Evolutionary conservation across 495 filamentous ascomycete species (phyloP), one percentile per base, ranked within the genome.

Genomic region (Penicillium verhagenii): DNA sequence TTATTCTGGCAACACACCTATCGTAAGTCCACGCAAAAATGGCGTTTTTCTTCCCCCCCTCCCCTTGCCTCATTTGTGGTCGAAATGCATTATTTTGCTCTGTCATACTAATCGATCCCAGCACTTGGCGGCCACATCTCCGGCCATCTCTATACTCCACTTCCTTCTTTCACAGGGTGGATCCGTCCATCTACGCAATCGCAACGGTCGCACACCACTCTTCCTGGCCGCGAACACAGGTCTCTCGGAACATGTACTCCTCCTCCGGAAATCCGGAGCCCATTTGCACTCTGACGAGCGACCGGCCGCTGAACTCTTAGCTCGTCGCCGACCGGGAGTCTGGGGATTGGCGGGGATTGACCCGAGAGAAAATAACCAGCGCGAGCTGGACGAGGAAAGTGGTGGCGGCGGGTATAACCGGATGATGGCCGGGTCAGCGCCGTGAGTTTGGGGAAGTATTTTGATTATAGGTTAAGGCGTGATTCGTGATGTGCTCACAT

Each of bases 1-100:
- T 68, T 96, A 96, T 65, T 89, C 87, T 10, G 90, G 90, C 23
- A 96, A 96, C 69, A 95, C 93, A n/a, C 89, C 91, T 9, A 66
- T 89, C 55, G 84, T 87, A 69, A 75, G 84, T 57, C 18, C 26
- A 35, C 21, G 44, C 20, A 25, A 47, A 2, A n/a, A 47, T 47
- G 21, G 21, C 44, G 24, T 47, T 43, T 25, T 5, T 23, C 5
- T 20, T 45, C 13, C 7, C 7, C 3, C 9, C 28, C 13, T 6
- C 28, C 28, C n/a, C n/a, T n/a, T 31, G 9, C 28, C 28, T 11
- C 14, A 29, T 29, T 47, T 25, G 16, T 42, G 24, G 14, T 14
- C 13, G 14, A 3, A 2, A 35, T 31, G 28, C 13, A 11, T 35
- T 29, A 37, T 35, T 16, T 46, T 8, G n/a, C 16, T 23, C 46